Evolutionary conservation across 306 rosid species (phyloP).

Genomic region (Vigna nakashimae): DNA sequence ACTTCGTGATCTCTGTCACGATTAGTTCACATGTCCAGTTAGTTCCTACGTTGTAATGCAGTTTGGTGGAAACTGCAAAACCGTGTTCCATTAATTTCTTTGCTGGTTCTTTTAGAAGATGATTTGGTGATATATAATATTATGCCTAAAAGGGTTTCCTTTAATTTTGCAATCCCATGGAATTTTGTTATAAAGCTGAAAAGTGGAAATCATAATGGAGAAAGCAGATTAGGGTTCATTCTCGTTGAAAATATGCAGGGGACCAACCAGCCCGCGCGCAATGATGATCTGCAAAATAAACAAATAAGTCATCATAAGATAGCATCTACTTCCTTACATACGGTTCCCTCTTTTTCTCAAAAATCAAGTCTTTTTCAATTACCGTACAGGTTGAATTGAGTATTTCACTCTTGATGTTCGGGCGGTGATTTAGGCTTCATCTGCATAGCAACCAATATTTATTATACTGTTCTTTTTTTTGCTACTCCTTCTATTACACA

Average conservation of each 20-base stretch:
- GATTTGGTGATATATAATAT: conserved; percentile 24
- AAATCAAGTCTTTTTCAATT: too few species aligned
- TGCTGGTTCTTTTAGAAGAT: conserved; percentile 18
- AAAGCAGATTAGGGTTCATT: conserved; percentile 55
- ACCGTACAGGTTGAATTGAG: too few species aligned
- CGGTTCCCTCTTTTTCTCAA: too few species aligned
- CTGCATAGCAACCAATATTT: too few species aligned
- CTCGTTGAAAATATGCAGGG: conserved; percentile 51
- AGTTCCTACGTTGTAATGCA: conserved; percentile 35
- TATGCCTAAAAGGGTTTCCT: not conserved
- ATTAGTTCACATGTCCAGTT: conserved; percentile 47
- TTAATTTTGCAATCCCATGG: not conserved
- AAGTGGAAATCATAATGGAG: conserved; percentile 48
- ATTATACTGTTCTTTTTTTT: too few species aligned
- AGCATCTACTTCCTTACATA: too few species aligned
- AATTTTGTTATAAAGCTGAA: conserved; percentile 32
- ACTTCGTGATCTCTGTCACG: conserved; percentile 12
- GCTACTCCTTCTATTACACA: too few species aligned
- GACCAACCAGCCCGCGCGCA: conserved; percentile 46
- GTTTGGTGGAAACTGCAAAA: conserved; percentile 42
- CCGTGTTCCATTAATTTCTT: conserved; percentile 20
- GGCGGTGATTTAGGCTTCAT: too few species aligned
- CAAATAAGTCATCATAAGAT: conserved; percentile 7
- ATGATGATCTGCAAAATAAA: conserved; percentile 42
- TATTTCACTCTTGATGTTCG: too few species aligned